A percentile compares a stretch with the other conserved stretches of the same genome.
Evolutionary conservation across 192 early-diverging fungal genomes (phyloP).

Genomic region (Gaertneriomyces sp.): DNA sequence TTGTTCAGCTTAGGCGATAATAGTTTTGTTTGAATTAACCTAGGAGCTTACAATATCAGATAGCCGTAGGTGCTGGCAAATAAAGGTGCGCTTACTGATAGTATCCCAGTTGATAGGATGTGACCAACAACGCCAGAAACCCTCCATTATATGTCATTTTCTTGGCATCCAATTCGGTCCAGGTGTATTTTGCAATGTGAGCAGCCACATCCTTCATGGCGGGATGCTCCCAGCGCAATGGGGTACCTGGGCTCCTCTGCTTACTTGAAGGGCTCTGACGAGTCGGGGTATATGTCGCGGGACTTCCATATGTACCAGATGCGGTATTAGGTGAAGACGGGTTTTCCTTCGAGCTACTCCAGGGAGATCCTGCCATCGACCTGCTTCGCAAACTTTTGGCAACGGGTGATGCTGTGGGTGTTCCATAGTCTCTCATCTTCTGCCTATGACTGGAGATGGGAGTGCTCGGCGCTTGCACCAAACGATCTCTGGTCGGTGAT

Average conservation of each 20-base stretch:
- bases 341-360: no score
- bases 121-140: not conserved
- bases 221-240: conserved; percentile 24
- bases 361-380: no score
- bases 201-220: conserved; percentile 14
- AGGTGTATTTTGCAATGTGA: conserved; percentile 2
- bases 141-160: conserved; percentile 16
- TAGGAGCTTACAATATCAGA: no score
- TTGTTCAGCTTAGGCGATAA: not conserved
- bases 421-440: not conserved
- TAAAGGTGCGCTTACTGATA: conserved; percentile 3
- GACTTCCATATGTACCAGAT: no score
- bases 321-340: no score
- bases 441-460: not conserved
- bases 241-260: not conserved
- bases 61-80: no score
- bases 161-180: conserved; percentile 7
- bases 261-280: no score
- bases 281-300: no score
- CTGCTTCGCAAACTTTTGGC: not conserved
- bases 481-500: no score
- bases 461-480: no score
- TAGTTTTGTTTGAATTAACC: no score
- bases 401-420: not conserved
- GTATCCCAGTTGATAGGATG: conserved; percentile 1